Evolutionary conservation across 1,284 basidiomycete species (phyloP), one percentile per base, ranked within the genome.

Genomic region (Ceratobasidium sp.): DNA sequence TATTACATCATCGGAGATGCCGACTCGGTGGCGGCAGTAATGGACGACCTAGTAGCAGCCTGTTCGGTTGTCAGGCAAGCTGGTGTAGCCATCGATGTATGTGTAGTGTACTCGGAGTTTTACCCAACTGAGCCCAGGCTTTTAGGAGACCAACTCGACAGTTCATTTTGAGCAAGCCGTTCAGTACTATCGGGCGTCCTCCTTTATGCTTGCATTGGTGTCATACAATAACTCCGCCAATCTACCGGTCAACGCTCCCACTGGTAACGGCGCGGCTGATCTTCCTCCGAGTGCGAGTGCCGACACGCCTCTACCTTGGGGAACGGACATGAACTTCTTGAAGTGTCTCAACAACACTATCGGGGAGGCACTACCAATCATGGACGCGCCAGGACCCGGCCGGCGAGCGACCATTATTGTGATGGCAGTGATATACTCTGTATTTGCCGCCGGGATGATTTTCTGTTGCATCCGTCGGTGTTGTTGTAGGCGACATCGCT

Each of bases 151-250:
- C 13, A 58, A 58, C 20, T 43, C 56, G 25, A 69, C 68, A 45
- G 70, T 72, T 0, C 67, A 70, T 38, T 72, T 75, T 1, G 75
- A 76, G 54, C 74, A 77, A 56, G 64, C 75, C 15, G 68, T 77
- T 27, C 76, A 77, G 64, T 77, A 74, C 53, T 77, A 77, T 68
- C 74, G 77, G 38, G 71, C 75, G 5, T 75, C 73, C 10, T 72
- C 73, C n/a, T n/a, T n/a, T n/a, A n/a, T n/a, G n/a, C n/a, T n/a
- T n/a, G n/a, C n/a, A n/a, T n/a, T n/a, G n/a, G 17, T 75, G 12
- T 52, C 67, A 2, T 77, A 77, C 69, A 76, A 74, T 62, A 75
- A 77, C 52, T 70, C 74, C 13, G 75, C 74, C 13, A 65, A 69
- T 7, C 69, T 74, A 4, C 54, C 71, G 5, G 32, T 43, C 17